A percentile compares a stretch with the other conserved stretches of the same genome.
Evolutionary conservation across 768 basidiomycete genomes (phyloP).

Genomic region (Lactifluus rugatus): DNA sequence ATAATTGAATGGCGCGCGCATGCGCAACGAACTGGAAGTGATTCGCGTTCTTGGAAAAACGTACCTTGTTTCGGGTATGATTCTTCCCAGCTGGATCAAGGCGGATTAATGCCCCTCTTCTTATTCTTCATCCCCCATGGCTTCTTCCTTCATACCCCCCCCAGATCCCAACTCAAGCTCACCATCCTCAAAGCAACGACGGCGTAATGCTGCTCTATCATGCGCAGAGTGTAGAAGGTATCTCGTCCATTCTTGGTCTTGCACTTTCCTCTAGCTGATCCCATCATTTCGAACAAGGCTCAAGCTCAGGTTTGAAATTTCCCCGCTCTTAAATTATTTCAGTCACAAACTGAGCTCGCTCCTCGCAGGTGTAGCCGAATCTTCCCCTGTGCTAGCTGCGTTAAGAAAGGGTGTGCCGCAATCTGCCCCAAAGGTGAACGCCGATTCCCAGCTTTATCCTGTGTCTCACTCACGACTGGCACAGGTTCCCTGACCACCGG

Average conservation of each 20-base stretch:
- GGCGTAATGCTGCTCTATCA: slow-evolving; percentile 40
- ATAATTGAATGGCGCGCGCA: too few relatives aligned
- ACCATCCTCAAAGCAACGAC: slow-evolving; percentile 23
- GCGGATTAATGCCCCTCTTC: slow-evolving; percentile 14
- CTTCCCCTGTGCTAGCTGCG: slow-evolving; percentile 46
- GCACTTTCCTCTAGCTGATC: slow-evolving; percentile 9
- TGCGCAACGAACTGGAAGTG: too few relatives aligned
- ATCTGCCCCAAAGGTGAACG: slow-evolving; percentile 57
- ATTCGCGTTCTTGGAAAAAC: neutral
- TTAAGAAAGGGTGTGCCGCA: slow-evolving; percentile 35
- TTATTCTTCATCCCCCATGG: slow-evolving; percentile 18
- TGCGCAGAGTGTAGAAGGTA: slow-evolving; percentile 67
- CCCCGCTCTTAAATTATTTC: slow-evolving; percentile 14
- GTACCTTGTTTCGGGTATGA: slow-evolving; percentile 15
- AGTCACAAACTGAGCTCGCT: neutral
- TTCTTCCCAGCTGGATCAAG: slow-evolving; percentile 15
- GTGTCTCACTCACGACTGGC: neutral
- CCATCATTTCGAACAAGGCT: slow-evolving; percentile 33
- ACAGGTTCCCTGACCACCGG: slow-evolving; percentile 62
- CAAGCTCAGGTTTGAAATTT: slow-evolving; percentile 50
- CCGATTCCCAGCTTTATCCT: neutral
- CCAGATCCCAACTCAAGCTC: slow-evolving; percentile 8
- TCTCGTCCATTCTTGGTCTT: slow-evolving; percentile 13
- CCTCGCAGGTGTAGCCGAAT: slow-evolving; percentile 46
- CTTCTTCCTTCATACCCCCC: slow-evolving; percentile 16